These are phyloP conservation scores for Mortierella sp. DNA, from an alignment of 371 early-diverging fungal species.

Conservation along the genomic window DNA sequence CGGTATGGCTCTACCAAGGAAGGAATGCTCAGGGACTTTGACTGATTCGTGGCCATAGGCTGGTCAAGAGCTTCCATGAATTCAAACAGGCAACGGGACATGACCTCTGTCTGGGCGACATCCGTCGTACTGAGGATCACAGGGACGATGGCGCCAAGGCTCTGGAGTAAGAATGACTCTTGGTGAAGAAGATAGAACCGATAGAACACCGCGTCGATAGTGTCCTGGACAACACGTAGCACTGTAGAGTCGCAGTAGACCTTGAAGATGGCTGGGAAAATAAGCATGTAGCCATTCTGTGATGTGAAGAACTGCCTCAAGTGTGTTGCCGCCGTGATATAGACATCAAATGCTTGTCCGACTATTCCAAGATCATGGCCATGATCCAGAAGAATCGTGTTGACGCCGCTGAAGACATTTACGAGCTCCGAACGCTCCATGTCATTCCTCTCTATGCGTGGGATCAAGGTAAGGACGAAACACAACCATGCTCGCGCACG, in stretches of 20 bases:
- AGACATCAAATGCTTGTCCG: conserved; percentile 66
- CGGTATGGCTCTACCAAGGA: conserved; percentile 28
- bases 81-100: conserved; percentile 21
- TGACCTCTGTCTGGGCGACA: conserved; percentile 14
- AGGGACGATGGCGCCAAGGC: conserved; percentile 71
- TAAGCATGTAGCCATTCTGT: conserved; percentile 68
- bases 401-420: conserved; percentile 67
- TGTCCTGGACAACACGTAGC: conserved; percentile 57
- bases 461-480: conserved; percentile 64
- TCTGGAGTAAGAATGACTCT: conserved; percentile 76
- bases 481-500: conserved; percentile 71
- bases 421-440: conserved; percentile 67
- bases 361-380: conserved; percentile 66
- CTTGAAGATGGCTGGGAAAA: conserved; percentile 70
- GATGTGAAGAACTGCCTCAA: conserved; percentile 69
- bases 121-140: conserved; percentile 58
- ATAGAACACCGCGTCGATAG: conserved; percentile 68
- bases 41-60: conserved; percentile 23
- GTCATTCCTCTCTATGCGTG: conserved; percentile 65
- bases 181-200: conserved; percentile 73
- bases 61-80: conserved; percentile 48
- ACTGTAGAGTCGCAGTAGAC: conserved; percentile 66
- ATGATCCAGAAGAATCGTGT: conserved; percentile 64
- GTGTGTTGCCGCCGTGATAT: conserved; percentile 64
- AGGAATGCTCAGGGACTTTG: conserved; percentile 30